Conservation (phyloP, 2,329 filamentous ascomycete species). For the Calonectria pauciramosa region DNA sequence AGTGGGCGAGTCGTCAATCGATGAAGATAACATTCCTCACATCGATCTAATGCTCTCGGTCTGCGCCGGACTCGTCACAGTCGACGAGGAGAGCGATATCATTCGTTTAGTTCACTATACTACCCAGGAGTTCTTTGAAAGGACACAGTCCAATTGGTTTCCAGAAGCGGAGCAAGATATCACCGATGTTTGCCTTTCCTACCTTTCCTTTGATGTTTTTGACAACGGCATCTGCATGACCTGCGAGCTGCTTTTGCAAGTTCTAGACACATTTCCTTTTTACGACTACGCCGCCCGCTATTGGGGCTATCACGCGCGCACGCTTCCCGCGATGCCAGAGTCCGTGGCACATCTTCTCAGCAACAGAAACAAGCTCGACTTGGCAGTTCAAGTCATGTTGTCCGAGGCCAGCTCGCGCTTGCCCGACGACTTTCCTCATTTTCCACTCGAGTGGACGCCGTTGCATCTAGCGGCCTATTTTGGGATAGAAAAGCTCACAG, state of each 20-base stretch:
- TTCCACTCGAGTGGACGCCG: neutral
- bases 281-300: neutral
- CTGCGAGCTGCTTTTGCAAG: neutral
- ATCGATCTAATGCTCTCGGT: slow-evolving; percentile 51
- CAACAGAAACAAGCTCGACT: neutral
- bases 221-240: neutral
- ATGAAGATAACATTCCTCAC: slow-evolving; percentile 52
- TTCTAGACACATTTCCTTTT: neutral
- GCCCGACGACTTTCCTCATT: neutral
- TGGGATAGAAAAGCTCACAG: neutral
- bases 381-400: neutral
- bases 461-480: neutral
- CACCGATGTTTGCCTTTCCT: neutral
- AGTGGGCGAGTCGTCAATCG: slow-evolving; percentile 40
- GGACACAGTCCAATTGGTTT: slow-evolving; percentile 5
- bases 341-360: neutral
- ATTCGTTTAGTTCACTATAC: slow-evolving; percentile 62
- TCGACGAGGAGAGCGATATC: slow-evolving; percentile 54
- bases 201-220: slow-evolving; percentile 7
- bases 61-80: slow-evolving; percentile 58
- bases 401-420: neutral
- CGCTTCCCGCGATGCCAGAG: neutral
- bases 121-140: slow-evolving; percentile 12
- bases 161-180: slow-evolving; percentile 10
- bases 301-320: neutral